These are phyloP conservation scores for Spongospora subterranea DNA, from an alignment of 208 protist species.

Conservation along the genomic window DNA sequence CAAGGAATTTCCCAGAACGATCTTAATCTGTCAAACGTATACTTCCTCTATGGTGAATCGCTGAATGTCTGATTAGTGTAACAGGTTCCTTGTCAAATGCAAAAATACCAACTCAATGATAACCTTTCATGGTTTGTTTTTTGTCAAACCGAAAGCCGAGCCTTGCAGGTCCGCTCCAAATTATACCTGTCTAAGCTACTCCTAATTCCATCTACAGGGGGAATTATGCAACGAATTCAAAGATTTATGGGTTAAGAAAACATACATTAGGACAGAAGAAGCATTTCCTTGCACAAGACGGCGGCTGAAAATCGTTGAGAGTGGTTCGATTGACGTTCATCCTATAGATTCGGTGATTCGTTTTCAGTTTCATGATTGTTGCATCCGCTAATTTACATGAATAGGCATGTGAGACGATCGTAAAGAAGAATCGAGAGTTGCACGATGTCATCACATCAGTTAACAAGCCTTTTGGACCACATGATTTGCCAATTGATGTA, in stretches of 20 bases:
- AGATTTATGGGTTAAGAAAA: constrained; percentile 49
- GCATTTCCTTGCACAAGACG: not conserved
- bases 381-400: not conserved
- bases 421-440: constrained; percentile 30
- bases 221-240: constrained; percentile 34
- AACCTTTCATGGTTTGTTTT: not conserved
- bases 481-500: not conserved
- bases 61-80: not conserved
- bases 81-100: not conserved
- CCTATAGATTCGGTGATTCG: not conserved
- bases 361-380: not conserved
- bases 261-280: constrained; percentile 7
- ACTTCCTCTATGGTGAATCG: not conserved
- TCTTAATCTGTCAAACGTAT: not conserved
- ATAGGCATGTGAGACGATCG: constrained; percentile 1
- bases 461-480: not conserved
- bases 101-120: not conserved
- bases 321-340: not conserved
- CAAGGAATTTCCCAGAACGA: constrained; percentile 1
- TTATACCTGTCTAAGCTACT: not conserved
- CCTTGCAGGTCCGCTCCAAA: not conserved
- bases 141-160: not conserved
- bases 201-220: not conserved
- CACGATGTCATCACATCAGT: not conserved
- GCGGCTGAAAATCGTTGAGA: not conserved